Percentiles rank a stretch among this genome's conserved stretches.
phyloP scores from a whole-genome alignment of 208 protist genomes.

The Perkinsela sp. region DNA sequence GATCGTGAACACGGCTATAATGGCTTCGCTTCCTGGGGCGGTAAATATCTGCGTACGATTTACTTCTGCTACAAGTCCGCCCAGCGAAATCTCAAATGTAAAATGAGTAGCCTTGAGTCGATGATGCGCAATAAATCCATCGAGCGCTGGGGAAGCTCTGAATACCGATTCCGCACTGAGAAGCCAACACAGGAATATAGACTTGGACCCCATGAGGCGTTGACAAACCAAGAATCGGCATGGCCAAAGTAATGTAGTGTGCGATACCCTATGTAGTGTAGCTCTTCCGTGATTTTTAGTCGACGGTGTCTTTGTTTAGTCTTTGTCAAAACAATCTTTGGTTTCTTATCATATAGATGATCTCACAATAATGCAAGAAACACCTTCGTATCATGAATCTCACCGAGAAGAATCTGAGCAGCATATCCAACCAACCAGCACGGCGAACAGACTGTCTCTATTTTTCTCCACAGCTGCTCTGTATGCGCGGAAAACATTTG shows the following conservation, averaged over 20 bases:
- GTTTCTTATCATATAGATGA: too few relatives aligned
- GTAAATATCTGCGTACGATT: not conserved
- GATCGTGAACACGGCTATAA: not conserved
- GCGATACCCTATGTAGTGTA: not conserved
- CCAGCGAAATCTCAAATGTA: not conserved
- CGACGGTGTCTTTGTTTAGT: too few relatives aligned
- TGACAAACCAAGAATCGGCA: not conserved
- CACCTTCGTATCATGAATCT: too few relatives aligned
- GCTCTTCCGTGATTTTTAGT: not conserved
- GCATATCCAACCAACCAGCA: too few relatives aligned
- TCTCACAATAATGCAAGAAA: too few relatives aligned
- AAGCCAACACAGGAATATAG: not conserved
- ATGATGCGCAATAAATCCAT: not conserved
- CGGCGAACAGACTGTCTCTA: too few relatives aligned
- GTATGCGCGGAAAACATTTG: not conserved
- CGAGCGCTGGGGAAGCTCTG: not conserved
- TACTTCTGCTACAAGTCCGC: not conserved
- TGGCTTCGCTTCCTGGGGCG: not conserved
- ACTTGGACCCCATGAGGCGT: not conserved
- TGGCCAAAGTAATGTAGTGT: not conserved
- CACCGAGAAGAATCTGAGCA: too few relatives aligned
- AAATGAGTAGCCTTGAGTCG: not conserved
- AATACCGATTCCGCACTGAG: not conserved
- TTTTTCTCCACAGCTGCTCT: too few relatives aligned
- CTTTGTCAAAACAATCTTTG: too few relatives aligned